A percentile compares a stretch with the other conserved stretches of the same genome.
Conservation (phyloP, 2,329 filamentous ascomycete species). For the Zymoseptoria ardabiliae region DNA sequence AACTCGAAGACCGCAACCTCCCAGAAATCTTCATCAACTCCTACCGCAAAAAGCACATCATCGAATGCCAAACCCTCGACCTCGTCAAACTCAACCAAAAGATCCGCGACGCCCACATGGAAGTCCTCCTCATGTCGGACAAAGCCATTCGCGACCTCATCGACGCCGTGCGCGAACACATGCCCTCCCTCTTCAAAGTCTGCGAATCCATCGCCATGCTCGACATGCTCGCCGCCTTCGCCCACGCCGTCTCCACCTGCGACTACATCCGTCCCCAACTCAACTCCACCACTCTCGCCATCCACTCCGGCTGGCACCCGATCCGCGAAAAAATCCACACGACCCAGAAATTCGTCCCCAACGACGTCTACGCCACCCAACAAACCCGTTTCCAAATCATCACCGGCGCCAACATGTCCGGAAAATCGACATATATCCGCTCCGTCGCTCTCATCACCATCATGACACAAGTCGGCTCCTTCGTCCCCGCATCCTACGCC, state of each 20-base stretch:
- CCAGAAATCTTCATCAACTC: slow-evolving; percentile 72
- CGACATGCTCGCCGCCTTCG: slow-evolving; percentile 62
- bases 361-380: slow-evolving; percentile 78
- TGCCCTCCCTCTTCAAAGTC: slow-evolving; percentile 69
- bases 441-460: slow-evolving; percentile 75
- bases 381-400: slow-evolving; percentile 84
- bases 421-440: slow-evolving; percentile 91
- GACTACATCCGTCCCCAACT: slow-evolving; percentile 61
- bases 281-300: slow-evolving; percentile 59
- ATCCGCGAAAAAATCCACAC: slow-evolving; percentile 66
- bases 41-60: slow-evolving; percentile 60
- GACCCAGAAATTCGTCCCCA: slow-evolving; percentile 67
- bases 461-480: slow-evolving; percentile 90
- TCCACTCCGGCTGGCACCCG: slow-evolving; percentile 70
- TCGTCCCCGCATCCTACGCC: slow-evolving; percentile 79
- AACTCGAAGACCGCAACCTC: slow-evolving; percentile 54
- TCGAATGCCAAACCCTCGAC: slow-evolving; percentile 82
- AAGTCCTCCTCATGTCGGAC: slow-evolving; percentile 75
- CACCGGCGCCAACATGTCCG: slow-evolving; percentile 97
- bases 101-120: slow-evolving; percentile 72
- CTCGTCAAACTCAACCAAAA: slow-evolving; percentile 70
- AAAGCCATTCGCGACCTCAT: slow-evolving; percentile 65
- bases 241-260: slow-evolving; percentile 60
- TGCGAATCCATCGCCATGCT: slow-evolving; percentile 80
- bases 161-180: slow-evolving; percentile 60